phyloP scores from a whole-genome alignment of 371 early-diverging fungal species.

The Mucor plumbeus region DNA sequence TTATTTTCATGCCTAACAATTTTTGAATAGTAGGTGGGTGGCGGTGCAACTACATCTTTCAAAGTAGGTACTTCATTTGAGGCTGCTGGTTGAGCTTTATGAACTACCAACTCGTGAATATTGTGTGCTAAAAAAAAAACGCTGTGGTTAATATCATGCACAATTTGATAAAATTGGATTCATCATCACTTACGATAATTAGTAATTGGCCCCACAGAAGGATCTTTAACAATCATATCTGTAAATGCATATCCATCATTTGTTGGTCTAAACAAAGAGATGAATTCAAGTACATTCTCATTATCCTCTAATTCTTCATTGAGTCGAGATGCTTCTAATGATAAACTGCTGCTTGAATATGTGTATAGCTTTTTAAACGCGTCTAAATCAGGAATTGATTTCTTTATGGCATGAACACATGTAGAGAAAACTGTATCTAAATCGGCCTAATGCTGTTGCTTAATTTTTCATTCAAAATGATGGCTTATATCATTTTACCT shows the following conservation, averaged over 20 bases:
- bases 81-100: conserved; percentile 32
- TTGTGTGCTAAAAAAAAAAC: conserved; percentile 26
- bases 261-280: conserved; percentile 49
- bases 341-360: conserved; percentile 14
- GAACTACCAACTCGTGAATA: conserved; percentile 42
- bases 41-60: conserved; percentile 38
- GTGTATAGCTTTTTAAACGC: conserved; percentile 22
- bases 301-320: conserved; percentile 24
- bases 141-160: not conserved
- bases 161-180: not conserved
- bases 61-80: conserved; percentile 31
- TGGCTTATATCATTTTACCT: conserved; percentile 15
- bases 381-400: conserved; percentile 11
- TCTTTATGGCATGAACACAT: not conserved
- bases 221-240: conserved; percentile 28
- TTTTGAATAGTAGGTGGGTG: conserved; percentile 37
- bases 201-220: conserved; percentile 4
- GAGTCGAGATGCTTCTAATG: conserved; percentile 25
- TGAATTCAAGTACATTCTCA: conserved; percentile 12
- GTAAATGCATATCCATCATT: conserved; percentile 51
- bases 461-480: not conserved
- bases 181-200: conserved; percentile 33
- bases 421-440: not conserved
- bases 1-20: conserved; percentile 42
- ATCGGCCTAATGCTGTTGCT: not conserved